phyloP scores from a whole-genome alignment of 345 rosid species.

The Salix exigua region DNA sequence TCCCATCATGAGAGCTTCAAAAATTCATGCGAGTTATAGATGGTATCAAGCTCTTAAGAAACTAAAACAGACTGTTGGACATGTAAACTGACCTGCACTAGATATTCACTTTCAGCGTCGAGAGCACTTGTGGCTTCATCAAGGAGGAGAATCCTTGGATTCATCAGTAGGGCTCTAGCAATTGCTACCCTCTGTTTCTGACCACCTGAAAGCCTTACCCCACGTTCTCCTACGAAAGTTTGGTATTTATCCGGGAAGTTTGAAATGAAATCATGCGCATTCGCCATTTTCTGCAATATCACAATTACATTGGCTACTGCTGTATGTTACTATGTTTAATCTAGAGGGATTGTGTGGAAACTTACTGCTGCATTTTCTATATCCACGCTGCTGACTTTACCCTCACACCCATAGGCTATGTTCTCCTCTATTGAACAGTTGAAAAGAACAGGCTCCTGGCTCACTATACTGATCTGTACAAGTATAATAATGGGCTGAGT shows the following conservation, averaged over 20 bases:
- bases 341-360: neutral
- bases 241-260: constrained; percentile 74
- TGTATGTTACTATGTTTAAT: neutral
- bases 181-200: constrained; percentile 92
- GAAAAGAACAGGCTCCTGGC: constrained; percentile 93
- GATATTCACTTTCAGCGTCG: constrained; percentile 92
- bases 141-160: constrained; percentile 72
- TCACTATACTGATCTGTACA: constrained; percentile 72
- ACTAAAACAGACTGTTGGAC: neutral
- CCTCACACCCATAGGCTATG: constrained; percentile 67
- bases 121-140: constrained; percentile 99
- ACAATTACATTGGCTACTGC: neutral
- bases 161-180: constrained; percentile 84
- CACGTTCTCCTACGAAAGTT: constrained; percentile 85
- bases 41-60: neutral
- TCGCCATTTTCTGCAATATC: constrained; percentile 84
- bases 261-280: constrained; percentile 82
- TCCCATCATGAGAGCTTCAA: constrained; percentile 4
- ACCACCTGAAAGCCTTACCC: constrained; percentile 89
- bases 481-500: neutral
- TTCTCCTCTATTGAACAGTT: constrained; percentile 53
- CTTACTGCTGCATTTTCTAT: constrained; percentile 75
- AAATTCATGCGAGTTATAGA: neutral
- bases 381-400: constrained; percentile 48
- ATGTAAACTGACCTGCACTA: constrained; percentile 65